A percentile compares a stretch with the other conserved stretches of the same genome.
Evolutionary conservation across 495 filamentous ascomycete species (phyloP).

Genomic region (Neurospora sp.): DNA sequence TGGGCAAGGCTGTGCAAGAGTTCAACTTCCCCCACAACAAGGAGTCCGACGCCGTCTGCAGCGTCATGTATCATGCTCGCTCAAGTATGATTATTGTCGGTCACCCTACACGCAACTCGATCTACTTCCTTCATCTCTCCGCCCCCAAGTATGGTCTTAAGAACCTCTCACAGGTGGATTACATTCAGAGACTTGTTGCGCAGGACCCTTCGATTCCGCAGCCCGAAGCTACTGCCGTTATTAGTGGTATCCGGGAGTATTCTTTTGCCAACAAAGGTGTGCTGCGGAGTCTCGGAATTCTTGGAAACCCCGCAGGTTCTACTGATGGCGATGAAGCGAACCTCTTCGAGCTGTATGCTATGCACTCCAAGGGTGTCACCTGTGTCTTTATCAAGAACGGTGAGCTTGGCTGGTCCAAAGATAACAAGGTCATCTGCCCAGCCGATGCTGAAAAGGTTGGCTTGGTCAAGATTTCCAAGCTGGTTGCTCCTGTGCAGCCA

Average conservation of each 20-base stretch:
- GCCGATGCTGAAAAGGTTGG: conserved; percentile 64
- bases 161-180: conserved; percentile 75
- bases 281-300: conserved; percentile 80
- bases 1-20: conserved; percentile 92
- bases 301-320: conserved; percentile 48
- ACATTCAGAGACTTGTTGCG: conserved; percentile 60
- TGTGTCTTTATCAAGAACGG: conserved; percentile 72
- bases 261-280: conserved; percentile 82
- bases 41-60: conserved; percentile 94
- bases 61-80: conserved; percentile 80
- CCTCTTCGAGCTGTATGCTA: conserved; percentile 89
- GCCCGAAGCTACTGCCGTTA: conserved; percentile 87
- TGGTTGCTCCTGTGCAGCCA: conserved; percentile 27
- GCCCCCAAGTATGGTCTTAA: conserved; percentile 80
- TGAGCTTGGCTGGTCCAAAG: conserved; percentile 79
- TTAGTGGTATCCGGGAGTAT: conserved; percentile 91
- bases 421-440: conserved; percentile 70
- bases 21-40: conserved; percentile 92
- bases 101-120: conserved; percentile 91
- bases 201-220: conserved; percentile 66
- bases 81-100: conserved; percentile 90
- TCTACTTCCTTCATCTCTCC: conserved; percentile 93
- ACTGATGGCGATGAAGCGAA: conserved; percentile 46
- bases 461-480: conserved; percentile 39
- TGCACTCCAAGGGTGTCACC: conserved; percentile 93